Percentiles rank a stretch among this genome's conserved stretches.
Evolutionary conservation across 2,329 filamentous ascomycete genomes (phyloP).

Genomic region (Proliferodiscus dingleyae): DNA sequence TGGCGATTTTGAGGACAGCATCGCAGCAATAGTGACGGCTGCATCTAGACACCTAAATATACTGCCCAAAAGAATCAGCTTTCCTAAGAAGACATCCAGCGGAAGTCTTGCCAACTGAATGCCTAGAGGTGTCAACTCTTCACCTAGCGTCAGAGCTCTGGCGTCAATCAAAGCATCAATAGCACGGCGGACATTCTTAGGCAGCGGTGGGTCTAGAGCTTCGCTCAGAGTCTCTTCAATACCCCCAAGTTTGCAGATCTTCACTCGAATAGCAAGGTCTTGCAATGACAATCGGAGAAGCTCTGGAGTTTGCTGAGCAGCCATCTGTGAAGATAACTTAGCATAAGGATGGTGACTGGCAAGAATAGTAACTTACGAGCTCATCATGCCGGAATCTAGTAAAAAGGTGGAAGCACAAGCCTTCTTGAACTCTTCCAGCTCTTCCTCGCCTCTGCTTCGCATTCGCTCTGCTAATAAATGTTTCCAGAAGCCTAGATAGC

Average conservation of each 20-base stretch:
- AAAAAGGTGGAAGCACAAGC: constrained; percentile 93
- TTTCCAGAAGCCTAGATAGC: constrained; percentile 83
- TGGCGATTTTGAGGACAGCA: constrained; percentile 89
- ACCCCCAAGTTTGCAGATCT: constrained; percentile 92
- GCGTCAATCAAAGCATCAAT: constrained; percentile 93
- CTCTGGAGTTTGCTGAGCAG: constrained; percentile 91
- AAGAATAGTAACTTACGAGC: constrained; percentile 32
- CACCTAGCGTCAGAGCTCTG: constrained; percentile 72
- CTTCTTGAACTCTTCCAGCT: constrained; percentile 91
- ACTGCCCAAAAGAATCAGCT: constrained; percentile 80
- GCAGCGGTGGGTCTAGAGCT: constrained; percentile 83
- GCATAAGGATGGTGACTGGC: neutral
- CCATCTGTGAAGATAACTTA: constrained; percentile 45
- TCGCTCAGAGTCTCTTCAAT: constrained; percentile 86
- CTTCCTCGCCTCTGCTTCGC: constrained; percentile 91
- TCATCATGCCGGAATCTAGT: constrained; percentile 84
- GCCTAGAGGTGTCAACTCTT: constrained; percentile 84
- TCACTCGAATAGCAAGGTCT: constrained; percentile 91
- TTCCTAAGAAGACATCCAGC: constrained; percentile 90
- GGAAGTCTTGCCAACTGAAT: constrained; percentile 82
- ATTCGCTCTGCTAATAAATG: constrained; percentile 92
- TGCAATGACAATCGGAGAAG: constrained; percentile 92
- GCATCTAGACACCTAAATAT: constrained; percentile 91
- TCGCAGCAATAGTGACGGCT: constrained; percentile 84
- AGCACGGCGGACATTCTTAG: constrained; percentile 88